A percentile compares a stretch with the other conserved stretches of the same genome.
These are phyloP conservation scores for Raphanus hybrid DNA, from an alignment of 441 rosid genomes.

Conservation along the genomic window DNA sequence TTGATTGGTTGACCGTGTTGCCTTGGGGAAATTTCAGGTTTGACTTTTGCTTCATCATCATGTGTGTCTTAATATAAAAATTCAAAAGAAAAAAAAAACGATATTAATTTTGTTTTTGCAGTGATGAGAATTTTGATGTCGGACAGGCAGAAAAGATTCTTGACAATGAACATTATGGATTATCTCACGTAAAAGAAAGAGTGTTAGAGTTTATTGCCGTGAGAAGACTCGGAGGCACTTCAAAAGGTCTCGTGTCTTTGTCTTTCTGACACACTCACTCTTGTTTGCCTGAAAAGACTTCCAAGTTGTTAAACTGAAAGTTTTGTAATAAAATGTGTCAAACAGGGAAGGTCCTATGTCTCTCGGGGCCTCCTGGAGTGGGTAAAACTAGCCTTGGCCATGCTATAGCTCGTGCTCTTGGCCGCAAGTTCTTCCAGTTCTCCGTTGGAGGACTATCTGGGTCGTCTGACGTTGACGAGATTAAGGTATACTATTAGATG, in stretches of 20 bases:
- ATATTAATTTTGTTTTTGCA: conserved; percentile 36
- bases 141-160: conserved; percentile 73
- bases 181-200: conserved; percentile 90
- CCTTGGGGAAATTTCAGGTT: conserved; percentile 94
- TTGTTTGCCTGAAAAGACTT: not conserved
- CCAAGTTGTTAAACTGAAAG: not conserved
- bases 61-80: too few species aligned
- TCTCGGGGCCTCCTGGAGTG: conserved; percentile 98
- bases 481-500: conserved; percentile 59
- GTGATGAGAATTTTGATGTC: conserved; percentile 93
- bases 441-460: conserved; percentile 89
- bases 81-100: too few species aligned
- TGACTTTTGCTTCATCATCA: conserved; percentile 22
- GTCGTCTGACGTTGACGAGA: conserved; percentile 75
- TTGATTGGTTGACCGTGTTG: conserved; percentile 84
- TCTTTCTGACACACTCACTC: not conserved
- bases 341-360: conserved; percentile 93
- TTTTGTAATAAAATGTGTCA: not conserved
- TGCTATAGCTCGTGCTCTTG: conserved; percentile 91
- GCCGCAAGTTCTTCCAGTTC: conserved; percentile 82
- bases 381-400: conserved; percentile 98
- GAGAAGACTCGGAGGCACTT: conserved; percentile 82
- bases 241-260: conserved; percentile 62
- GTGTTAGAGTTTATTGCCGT: conserved; percentile 95
- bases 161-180: conserved; percentile 93